Evolutionary conservation across 129 eudicot genomes (phyloP).

Genomic region (Centrapalus pauciflorus): DNA sequence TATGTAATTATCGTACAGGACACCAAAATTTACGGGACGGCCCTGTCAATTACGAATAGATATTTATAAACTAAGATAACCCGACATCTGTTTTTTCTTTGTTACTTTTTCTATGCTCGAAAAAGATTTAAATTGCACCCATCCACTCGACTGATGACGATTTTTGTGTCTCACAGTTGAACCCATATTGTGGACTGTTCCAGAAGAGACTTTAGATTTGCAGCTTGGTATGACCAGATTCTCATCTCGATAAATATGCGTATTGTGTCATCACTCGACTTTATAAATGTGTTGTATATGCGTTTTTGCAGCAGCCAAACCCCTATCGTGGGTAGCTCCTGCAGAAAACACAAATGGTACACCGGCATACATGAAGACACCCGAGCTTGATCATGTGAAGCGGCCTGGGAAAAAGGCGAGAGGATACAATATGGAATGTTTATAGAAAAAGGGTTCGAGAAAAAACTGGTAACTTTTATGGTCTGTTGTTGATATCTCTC

Average conservation of each 20-base stretch:
- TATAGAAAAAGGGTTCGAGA: slow-evolving; percentile 3
- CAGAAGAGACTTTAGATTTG: slow-evolving; percentile 35
- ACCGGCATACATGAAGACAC: slow-evolving; percentile 8
- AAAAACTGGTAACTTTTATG: background rate
- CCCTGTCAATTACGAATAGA: background rate
- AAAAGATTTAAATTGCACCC: no score
- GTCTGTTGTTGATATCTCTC: slow-evolving; percentile 24
- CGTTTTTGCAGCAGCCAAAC: slow-evolving; percentile 24
- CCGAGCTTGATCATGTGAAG: background rate
- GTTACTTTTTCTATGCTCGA: no score
- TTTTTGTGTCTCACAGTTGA: slow-evolving; percentile 26
- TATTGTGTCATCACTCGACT: background rate
- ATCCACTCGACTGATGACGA: background rate
- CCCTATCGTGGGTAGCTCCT: slow-evolving; percentile 29
- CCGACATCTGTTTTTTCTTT: background rate
- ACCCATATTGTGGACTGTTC: slow-evolving; percentile 52
- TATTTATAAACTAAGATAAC: background rate
- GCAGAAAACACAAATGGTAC: background rate
- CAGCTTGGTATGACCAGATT: slow-evolving; percentile 34
- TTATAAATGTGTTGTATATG: background rate
- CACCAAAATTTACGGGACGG: background rate
- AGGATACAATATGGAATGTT: background rate
- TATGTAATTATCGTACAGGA: background rate
- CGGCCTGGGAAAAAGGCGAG: slow-evolving; percentile 21
- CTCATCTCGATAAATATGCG: background rate